Percentiles rank a stretch among this genome's conserved stretches.
Evolutionary conservation across 345 rosid species (phyloP).

Genomic region (Salix viminalis): DNA sequence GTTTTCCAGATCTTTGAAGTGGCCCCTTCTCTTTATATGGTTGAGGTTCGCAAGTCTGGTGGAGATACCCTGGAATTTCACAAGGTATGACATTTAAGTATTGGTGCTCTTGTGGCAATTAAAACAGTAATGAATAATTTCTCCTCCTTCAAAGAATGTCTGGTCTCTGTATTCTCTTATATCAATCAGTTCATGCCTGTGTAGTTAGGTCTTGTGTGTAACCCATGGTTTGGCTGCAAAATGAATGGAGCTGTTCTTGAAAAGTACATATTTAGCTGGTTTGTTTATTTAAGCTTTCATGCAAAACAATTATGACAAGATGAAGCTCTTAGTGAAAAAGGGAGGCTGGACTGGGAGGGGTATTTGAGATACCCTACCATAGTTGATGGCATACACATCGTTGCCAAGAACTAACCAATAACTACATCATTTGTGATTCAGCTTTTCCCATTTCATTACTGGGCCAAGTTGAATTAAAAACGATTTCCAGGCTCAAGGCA

Average conservation of each 20-base stretch:
- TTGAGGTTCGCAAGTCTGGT: constrained; percentile 85
- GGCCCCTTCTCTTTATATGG: constrained; percentile 96
- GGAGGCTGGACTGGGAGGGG: not conserved
- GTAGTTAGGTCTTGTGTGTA: not conserved
- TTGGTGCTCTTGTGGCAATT: not conserved
- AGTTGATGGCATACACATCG: not conserved
- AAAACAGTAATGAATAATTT: not conserved
- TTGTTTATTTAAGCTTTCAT: not conserved
- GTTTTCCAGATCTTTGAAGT: constrained; percentile 73
- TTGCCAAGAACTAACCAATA: not conserved
- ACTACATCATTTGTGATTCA: not conserved
- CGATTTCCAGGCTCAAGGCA: not conserved
- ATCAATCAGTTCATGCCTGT: not conserved
- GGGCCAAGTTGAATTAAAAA: not conserved
- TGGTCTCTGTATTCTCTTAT: not conserved
- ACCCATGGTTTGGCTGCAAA: not conserved
- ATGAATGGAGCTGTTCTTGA: not conserved
- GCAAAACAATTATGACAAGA: not conserved
- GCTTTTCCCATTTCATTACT: not conserved
- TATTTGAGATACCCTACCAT: not conserved
- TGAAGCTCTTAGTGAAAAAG: not conserved
- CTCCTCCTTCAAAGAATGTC: not conserved
- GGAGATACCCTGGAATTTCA: constrained; percentile 98
- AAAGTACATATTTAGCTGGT: not conserved
- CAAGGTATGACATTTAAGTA: constrained; percentile 45